Conservation (phyloP, 1,284 basidiomycete genomes). For the Ustilago loliicola region DNA sequence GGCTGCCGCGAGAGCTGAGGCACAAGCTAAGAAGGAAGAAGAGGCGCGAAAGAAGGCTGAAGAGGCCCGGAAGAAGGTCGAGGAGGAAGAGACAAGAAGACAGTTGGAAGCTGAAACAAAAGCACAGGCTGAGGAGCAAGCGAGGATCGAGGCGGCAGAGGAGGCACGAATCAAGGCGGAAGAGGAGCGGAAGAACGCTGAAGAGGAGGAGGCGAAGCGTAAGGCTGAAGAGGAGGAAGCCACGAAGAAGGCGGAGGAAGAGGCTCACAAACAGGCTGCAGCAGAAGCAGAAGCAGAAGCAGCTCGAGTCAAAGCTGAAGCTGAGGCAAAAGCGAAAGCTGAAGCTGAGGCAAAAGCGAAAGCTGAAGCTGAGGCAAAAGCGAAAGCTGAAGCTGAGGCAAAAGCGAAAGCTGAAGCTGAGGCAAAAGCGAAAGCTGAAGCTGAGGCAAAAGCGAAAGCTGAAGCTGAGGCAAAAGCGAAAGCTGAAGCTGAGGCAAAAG, state of each 20-base stretch:
- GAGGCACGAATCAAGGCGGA: constrained; percentile 15
- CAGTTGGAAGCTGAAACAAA: constrained; percentile 12
- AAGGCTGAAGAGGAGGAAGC: constrained; percentile 10
- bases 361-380: constrained; percentile 4
- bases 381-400: constrained; percentile 6
- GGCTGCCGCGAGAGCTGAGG: constrained; percentile 11
- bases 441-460: constrained; percentile 7
- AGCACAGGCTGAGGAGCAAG: constrained; percentile 13
- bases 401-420: constrained; percentile 14
- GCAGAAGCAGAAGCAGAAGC: background rate
- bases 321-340: constrained; percentile 10
- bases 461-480: background rate
- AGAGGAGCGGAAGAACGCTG: constrained; percentile 4
- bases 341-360: constrained; percentile 1
- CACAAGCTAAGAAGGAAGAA: constrained; percentile 6
- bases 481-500: background rate
- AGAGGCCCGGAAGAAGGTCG: background rate
- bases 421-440: constrained; percentile 18
- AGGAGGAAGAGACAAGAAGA: background rate
- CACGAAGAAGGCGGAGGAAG: no score
- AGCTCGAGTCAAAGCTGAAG: constrained; percentile 11
- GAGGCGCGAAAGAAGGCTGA: constrained; percentile 1
- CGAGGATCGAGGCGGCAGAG: constrained; percentile 6
- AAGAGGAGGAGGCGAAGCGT: background rate
- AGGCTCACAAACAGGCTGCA: background rate